Evolutionary conservation across 306 rosid genomes (phyloP).

Genomic region (Ormosia emarginata): DNA sequence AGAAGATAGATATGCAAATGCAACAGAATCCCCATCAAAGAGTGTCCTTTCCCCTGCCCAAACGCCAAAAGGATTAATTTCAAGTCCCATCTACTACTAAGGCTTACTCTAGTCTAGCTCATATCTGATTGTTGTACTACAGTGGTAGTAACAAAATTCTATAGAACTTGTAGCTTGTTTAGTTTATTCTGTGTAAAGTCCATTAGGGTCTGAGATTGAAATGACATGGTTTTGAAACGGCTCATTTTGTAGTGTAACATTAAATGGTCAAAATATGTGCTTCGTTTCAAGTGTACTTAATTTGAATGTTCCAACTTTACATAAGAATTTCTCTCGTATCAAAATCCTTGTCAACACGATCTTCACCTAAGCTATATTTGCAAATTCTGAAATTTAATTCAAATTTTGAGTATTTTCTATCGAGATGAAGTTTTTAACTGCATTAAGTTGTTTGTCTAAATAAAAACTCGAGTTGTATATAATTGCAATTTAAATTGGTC

Average conservation of each 20-base stretch:
- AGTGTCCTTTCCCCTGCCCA: conserved; percentile 72
- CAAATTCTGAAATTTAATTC: too few relatives aligned
- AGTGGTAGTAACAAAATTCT: neutral
- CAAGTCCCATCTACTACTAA: neutral
- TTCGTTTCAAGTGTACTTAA: too few relatives aligned
- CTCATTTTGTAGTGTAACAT: neutral
- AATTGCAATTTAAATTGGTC: too few relatives aligned
- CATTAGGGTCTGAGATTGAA: neutral
- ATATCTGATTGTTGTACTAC: neutral
- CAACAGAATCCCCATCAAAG: conserved; percentile 63
- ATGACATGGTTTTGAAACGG: neutral
- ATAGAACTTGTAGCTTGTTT: neutral
- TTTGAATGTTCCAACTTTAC: too few relatives aligned
- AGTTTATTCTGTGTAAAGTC: neutral
- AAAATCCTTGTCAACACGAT: neutral
- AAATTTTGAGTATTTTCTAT: too few relatives aligned
- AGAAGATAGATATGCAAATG: conserved; percentile 42
- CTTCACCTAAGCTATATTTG: neutral
- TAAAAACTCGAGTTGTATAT: too few relatives aligned
- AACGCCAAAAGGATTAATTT: conserved; percentile 44
- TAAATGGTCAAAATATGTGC: neutral
- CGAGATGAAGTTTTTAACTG: too few relatives aligned
- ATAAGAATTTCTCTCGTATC: too few relatives aligned
- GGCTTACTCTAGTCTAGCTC: too few relatives aligned
- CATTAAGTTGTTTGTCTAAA: too few relatives aligned